These are phyloP conservation scores for Taphrina deformans DNA, from an alignment of 1,139 yeast genomes.

Conservation along the genomic window DNA sequence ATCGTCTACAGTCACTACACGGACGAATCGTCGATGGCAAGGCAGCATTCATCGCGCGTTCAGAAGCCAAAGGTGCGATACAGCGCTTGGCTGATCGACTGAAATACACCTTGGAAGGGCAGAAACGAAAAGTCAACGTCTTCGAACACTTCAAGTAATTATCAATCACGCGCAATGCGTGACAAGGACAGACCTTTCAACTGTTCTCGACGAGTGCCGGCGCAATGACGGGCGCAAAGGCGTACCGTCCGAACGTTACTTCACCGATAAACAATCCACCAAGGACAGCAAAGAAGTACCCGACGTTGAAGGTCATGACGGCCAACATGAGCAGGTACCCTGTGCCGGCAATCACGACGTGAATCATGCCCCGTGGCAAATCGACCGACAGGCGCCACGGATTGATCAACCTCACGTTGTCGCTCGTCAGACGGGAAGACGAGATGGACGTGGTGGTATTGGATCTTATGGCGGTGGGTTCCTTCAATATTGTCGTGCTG, in stretches of 20 bases:
- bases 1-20: slow-evolving; percentile 12
- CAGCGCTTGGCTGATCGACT: slow-evolving; percentile 10
- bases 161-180: neutral
- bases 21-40: slow-evolving; percentile 30
- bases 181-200: too few species aligned
- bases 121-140: neutral
- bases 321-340: slow-evolving; percentile 42
- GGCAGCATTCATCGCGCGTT: slow-evolving; percentile 26
- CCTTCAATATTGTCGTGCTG: neutral
- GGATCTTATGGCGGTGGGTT: neutral
- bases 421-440: neutral
- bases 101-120: slow-evolving; percentile 3
- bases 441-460: slow-evolving; percentile 22
- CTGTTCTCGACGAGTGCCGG: neutral
- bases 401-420: slow-evolving; percentile 28
- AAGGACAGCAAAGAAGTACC: slow-evolving; percentile 42
- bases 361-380: slow-evolving; percentile 40
- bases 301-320: slow-evolving; percentile 43
- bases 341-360: slow-evolving; percentile 38
- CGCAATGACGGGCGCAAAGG: slow-evolving; percentile 18
- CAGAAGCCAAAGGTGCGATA: slow-evolving; percentile 25
- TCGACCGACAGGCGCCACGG: slow-evolving; percentile 43
- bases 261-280: slow-evolving; percentile 43
- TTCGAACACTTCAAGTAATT: slow-evolving; percentile 1
- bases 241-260: slow-evolving; percentile 41